Evolutionary conservation across 371 early-diverging fungal species (phyloP), one percentile per base, ranked within the genome.

Genomic region (Zopfochytrium polystomum): DNA sequence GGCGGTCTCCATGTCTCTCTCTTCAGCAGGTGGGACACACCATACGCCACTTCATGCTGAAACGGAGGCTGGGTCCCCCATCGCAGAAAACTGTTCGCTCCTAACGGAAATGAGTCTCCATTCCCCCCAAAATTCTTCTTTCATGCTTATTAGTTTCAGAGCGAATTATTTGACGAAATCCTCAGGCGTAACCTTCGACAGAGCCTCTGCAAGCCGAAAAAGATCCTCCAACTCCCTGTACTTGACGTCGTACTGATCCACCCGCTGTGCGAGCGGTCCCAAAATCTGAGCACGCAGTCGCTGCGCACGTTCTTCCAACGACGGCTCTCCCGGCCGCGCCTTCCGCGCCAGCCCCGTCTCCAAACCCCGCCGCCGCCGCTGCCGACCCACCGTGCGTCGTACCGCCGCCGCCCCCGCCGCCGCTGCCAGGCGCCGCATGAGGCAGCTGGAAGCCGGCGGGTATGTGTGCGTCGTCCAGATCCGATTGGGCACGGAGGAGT

Each of bases 221-320:
- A 65, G 20, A 9, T 52, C 60, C 55, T 65, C 55, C 48, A 65
- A 55, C 55, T 65, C 65, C n/a, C 38, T 11, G 31, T 35, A 60
- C 15, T 20, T 6, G n/a, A 18, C 26, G 11, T 58, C 54, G 32
- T 65, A 60, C 29, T 1, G 35, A 3, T 27, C 31, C 18, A 65
- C 30, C 25, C 32, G 51, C 5, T 9, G 4, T 33, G 26, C 52
- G 6, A 59, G n/a, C 18, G 22, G 18, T 13, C 9, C 52, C 7
- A 7, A 3, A 9, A 59, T 20, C 15, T 22, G 20, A 29, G 32
- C 26, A 9, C 30, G 23, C 0, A 59, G 9, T 29, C 15, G 22
- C 13, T 6, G 23, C 22, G 30, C n/a, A 34, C 15, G 9, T 22
- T 23, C 9, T 5, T 49, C 58, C 31, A 57, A 30, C 13, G 9